Conservation (phyloP, 2,329 filamentous ascomycete genomes). For the Epichloe sibirici region DNA sequence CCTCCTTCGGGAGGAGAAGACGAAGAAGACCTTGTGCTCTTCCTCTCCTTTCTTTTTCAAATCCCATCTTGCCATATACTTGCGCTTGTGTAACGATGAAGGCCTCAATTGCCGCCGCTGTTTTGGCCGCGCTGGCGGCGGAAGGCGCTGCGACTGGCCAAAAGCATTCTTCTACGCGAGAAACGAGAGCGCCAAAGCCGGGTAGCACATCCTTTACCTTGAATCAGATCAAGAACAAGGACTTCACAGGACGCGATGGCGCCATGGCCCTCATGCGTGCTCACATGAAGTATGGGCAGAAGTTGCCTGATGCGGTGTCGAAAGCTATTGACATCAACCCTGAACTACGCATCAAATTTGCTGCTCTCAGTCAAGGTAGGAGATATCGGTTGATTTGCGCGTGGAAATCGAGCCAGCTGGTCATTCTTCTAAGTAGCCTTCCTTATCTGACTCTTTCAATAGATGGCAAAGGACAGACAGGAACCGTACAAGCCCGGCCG, state of each 20-base stretch:
- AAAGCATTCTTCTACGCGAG: not conserved
- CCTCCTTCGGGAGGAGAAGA: too few species aligned
- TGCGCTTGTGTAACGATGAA: constrained; percentile 1
- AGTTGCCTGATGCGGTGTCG: constrained; percentile 16
- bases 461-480: constrained; percentile 10
- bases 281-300: constrained; percentile 25
- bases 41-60: not conserved
- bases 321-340: constrained; percentile 13
- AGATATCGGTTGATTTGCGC: not conserved
- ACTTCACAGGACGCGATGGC: constrained; percentile 21
- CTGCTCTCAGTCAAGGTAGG: constrained; percentile 3
- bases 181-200: not conserved
- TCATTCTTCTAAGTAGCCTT: not conserved
- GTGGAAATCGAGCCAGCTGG: not conserved
- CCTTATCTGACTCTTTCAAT: not conserved
- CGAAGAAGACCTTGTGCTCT: not conserved
- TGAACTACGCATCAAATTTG: constrained; percentile 14
- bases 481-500: constrained; percentile 14
- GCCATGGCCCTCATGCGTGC: constrained; percentile 18
- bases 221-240: constrained; percentile 21
- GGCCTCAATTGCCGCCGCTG: constrained; percentile 1
- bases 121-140: constrained; percentile 5
- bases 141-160: constrained; percentile 2
- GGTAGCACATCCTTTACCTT: constrained; percentile 15
- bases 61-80: too few species aligned